Conservation (phyloP, 2,329 filamentous ascomycete species). For the Colletotrichum falcatum region DNA sequence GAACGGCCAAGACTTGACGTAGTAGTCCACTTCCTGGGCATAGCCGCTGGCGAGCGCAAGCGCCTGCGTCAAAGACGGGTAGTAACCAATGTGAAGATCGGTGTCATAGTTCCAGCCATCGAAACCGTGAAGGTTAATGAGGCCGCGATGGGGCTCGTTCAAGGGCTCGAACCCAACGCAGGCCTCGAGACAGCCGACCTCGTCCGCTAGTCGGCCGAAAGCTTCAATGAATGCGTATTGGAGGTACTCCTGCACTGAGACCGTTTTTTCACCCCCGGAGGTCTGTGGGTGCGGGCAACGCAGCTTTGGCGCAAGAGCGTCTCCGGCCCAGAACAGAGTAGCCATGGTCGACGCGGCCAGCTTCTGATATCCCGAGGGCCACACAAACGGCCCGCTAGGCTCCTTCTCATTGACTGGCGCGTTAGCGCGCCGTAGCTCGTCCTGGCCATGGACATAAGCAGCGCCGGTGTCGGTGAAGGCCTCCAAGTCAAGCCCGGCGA, state of each 20-base stretch:
- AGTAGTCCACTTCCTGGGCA: conserved; percentile 52
- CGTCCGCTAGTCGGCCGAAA: conserved; percentile 51
- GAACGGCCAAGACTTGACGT: conserved; percentile 57
- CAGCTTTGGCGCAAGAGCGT: conserved; percentile 44
- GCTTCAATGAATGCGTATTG: conserved; percentile 51
- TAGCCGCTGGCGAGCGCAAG: conserved; percentile 56
- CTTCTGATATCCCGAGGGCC: conserved; percentile 54
- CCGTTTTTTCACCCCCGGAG: conserved; percentile 9
- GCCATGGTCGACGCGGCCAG: conserved; percentile 51
- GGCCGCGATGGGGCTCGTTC: conserved; percentile 57
- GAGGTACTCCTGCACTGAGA: conserved; percentile 48
- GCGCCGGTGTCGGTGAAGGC: conserved; percentile 46
- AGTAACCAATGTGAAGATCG: conserved; percentile 56
- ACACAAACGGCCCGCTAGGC: conserved; percentile 52
- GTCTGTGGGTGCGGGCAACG: conserved; percentile 33
- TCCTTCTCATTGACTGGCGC: conserved; percentile 47
- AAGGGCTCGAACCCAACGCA: conserved; percentile 56
- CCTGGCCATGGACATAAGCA: conserved; percentile 52
- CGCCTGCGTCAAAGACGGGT: conserved; percentile 52
- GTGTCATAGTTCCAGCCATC: conserved; percentile 57
- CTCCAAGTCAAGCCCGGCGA: conserved; percentile 54
- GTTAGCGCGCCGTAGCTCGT: conserved; percentile 47
- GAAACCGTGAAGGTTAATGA: conserved; percentile 54
- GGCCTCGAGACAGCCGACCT: conserved; percentile 49
- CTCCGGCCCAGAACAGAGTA: conserved; percentile 47